A percentile compares a stretch with the other conserved stretches of the same genome.
phyloP scores from a whole-genome alignment of 148 eudicot genomes.

The Salicornia ramosissima region DNA sequence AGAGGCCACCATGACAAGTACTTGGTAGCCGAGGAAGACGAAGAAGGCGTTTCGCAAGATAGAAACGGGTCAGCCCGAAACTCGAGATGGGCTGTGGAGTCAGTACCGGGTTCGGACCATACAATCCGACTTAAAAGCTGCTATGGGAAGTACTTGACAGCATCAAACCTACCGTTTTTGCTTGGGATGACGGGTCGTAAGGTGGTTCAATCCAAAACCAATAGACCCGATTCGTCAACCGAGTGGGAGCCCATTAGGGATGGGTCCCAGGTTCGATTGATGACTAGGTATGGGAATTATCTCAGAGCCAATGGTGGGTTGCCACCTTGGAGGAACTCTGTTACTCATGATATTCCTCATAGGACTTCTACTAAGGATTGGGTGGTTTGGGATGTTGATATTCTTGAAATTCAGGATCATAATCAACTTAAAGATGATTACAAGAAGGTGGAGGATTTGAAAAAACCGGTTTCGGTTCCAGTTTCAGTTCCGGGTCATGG shows the following conservation, averaged over 20 bases:
- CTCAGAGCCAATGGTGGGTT: conserved; percentile 65
- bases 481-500: background rate
- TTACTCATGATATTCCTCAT: conserved; percentile 74
- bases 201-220: conserved; percentile 38
- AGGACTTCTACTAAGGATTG: conserved; percentile 58
- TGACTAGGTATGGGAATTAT: conserved; percentile 49
- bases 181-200: conserved; percentile 54
- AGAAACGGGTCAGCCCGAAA: conserved; percentile 39
- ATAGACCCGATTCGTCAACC: conserved; percentile 34
- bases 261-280: conserved; percentile 39
- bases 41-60: conserved; percentile 46
- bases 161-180: conserved; percentile 43
- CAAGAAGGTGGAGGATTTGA: background rate
- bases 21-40: conserved; percentile 49
- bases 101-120: conserved; percentile 13
- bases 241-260: conserved; percentile 59
- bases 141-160: conserved; percentile 55
- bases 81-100: conserved; percentile 49
- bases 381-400: conserved; percentile 65
- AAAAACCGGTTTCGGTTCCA: background rate
- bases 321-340: conserved; percentile 72
- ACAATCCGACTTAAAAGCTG: conserved; percentile 38
- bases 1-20: conserved; percentile 56
- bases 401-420: conserved; percentile 44
- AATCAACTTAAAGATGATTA: background rate